Percentiles rank a stretch among this genome's conserved stretches.
Conservation (phyloP, 2,329 filamentous ascomycete genomes). For the Ceratocystis colombiana region DNA sequence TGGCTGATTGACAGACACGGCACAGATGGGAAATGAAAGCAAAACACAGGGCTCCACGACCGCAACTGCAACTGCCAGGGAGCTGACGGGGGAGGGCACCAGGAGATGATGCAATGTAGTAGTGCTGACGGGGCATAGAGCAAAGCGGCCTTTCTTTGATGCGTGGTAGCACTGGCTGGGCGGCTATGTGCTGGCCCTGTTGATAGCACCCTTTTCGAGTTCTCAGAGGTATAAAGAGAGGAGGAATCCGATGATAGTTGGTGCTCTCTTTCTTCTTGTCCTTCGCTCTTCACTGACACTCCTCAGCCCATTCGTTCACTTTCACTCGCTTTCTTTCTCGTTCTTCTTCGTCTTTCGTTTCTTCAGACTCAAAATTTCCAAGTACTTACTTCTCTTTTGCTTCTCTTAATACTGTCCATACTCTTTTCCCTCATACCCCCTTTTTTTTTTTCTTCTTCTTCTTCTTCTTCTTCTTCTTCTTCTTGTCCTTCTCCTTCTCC, state of each 20-base stretch:
- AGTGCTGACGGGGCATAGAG: neutral
- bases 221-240: neutral
- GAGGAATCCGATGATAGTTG: neutral
- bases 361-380: neutral
- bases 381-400: neutral
- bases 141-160: neutral
- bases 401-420: too few species aligned
- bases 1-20: neutral
- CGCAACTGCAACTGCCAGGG: constrained; percentile 9
- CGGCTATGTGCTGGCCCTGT: neutral
- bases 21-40: constrained; percentile 19
- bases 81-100: neutral
- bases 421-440: neutral
- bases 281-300: constrained; percentile 10
- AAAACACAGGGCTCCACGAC: constrained; percentile 14
- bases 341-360: constrained; percentile 13
- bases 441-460: constrained; percentile 5
- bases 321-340: constrained; percentile 14
- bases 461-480: neutral
- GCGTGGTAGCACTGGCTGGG: neutral
- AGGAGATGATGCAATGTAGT: neutral
- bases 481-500: neutral
- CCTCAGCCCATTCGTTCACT: constrained; percentile 14
- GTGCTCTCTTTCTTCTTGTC: neutral
- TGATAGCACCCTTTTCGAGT: neutral